These are phyloP conservation scores for Exophiala alcalophila DNA, from an alignment of 2,329 filamentous ascomycete species.

Conservation along the genomic window DNA sequence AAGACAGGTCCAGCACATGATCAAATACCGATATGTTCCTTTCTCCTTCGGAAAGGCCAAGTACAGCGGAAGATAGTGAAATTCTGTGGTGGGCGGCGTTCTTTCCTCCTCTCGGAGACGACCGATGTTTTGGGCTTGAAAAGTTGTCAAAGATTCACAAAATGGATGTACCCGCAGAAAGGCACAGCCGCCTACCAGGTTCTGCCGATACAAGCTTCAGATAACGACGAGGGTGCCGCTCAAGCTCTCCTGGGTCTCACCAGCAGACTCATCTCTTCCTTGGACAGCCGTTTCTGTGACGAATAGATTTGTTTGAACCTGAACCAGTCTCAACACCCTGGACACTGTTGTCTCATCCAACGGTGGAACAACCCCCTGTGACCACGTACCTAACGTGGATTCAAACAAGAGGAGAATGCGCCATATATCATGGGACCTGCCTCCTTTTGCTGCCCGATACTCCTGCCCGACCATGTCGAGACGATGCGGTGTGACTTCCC, in stretches of 20 bases:
- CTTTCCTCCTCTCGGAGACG: neutral
- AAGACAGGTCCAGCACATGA: conserved; percentile 99
- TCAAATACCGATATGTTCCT: conserved; percentile 98
- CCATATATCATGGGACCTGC: too few relatives aligned
- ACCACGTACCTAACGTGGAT: too few relatives aligned
- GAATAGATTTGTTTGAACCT: conserved; percentile 8
- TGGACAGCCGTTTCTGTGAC: conserved; percentile 11
- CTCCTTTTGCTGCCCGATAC: too few relatives aligned
- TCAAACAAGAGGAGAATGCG: too few relatives aligned
- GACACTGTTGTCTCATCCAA: too few relatives aligned
- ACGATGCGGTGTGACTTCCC: too few relatives aligned
- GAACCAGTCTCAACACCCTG: too few relatives aligned
- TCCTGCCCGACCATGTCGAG: too few relatives aligned
- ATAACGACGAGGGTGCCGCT: neutral
- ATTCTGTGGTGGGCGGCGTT: neutral
- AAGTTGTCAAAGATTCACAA: neutral
- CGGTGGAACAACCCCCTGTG: too few relatives aligned
- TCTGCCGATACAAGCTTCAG: neutral
- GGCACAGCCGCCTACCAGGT: conserved; percentile 5
- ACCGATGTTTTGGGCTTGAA: too few relatives aligned
- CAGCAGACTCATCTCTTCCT: too few relatives aligned
- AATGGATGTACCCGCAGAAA: conserved; percentile 5
- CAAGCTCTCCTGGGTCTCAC: too few relatives aligned
- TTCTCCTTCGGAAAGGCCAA: conserved; percentile 88
- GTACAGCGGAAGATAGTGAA: conserved; percentile 49